phyloP scores from a whole-genome alignment of 305 asterid genomes.

The Fraxinus dipetala region DNA sequence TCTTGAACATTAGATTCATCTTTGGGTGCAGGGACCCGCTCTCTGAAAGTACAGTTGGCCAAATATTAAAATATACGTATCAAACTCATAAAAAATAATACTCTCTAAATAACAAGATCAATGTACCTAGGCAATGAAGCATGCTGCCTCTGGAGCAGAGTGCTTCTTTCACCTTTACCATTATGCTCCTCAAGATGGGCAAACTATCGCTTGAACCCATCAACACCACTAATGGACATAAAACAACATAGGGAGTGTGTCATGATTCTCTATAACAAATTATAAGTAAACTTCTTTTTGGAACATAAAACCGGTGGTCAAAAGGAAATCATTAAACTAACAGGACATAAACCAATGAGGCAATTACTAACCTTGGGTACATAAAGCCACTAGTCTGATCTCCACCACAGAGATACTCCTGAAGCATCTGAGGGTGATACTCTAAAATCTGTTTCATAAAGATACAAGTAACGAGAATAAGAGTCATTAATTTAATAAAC shows the following conservation, averaged over 20 bases:
- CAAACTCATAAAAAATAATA: too few species aligned
- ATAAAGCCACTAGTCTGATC: constrained; percentile 87
- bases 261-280: constrained; percentile 2
- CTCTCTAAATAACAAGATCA: not conserved
- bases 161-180: constrained; percentile 75
- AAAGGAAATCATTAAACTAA: not conserved
- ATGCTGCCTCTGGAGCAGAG: constrained; percentile 72
- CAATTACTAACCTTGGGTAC: constrained; percentile 80
- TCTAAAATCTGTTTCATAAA: constrained; percentile 65
- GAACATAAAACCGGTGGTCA: not conserved
- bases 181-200: constrained; percentile 92
- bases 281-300: not conserved
- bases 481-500: not conserved
- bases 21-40: constrained; percentile 80
- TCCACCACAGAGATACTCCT: constrained; percentile 81
- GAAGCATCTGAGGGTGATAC: constrained; percentile 95
- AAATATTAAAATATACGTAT: not conserved
- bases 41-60: constrained; percentile 42
- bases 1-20: constrained; percentile 40
- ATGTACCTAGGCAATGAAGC: constrained; percentile 84
- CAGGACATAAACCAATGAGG: not conserved
- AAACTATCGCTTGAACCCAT: constrained; percentile 91
- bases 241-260: not conserved
- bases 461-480: constrained; percentile 10
- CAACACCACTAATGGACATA: constrained; percentile 62